A percentile compares a stretch with the other conserved stretches of the same genome.
These are phyloP conservation scores for Byssoonygena ceratinophila DNA, from an alignment of 2,329 filamentous ascomycete genomes.

Conservation along the genomic window DNA sequence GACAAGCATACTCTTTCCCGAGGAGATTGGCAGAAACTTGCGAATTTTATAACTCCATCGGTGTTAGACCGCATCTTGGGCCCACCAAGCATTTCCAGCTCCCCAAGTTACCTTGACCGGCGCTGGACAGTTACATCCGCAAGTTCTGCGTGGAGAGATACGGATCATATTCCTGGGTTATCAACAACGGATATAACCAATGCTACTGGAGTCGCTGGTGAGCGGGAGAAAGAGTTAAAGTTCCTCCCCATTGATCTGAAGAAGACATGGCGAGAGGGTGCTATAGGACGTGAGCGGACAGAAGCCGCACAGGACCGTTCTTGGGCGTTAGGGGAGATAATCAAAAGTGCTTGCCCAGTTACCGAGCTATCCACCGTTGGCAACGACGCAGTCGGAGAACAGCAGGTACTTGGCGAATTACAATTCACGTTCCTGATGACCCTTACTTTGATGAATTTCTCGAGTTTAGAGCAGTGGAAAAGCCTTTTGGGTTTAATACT, in stretches of 20 bases:
- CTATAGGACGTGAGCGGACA: constrained; percentile 51
- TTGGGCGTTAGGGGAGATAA: constrained; percentile 49
- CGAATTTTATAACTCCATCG: constrained; percentile 39
- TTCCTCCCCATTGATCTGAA: constrained; percentile 52
- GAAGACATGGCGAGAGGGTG: constrained; percentile 51
- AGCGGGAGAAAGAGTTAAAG: constrained; percentile 39
- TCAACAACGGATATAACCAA: constrained; percentile 19
- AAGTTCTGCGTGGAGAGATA: constrained; percentile 46
- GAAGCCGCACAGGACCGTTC: constrained; percentile 52
- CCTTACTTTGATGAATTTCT: constrained; percentile 54
- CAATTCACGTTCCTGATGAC: constrained; percentile 55
- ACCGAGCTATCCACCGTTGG: constrained; percentile 25
- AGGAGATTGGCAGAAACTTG: constrained; percentile 46
- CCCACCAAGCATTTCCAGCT: constrained; percentile 24
- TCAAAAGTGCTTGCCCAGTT: constrained; percentile 27
- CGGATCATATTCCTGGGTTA: constrained; percentile 52
- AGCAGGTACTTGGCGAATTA: constrained; percentile 46
- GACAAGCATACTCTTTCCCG: constrained; percentile 14
- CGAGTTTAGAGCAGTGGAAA: constrained; percentile 57
- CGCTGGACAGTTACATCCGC: constrained; percentile 49
- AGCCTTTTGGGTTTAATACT: constrained; percentile 47
- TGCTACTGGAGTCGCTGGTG: constrained; percentile 22
- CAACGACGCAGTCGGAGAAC: constrained; percentile 23
- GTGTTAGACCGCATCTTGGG: constrained; percentile 45
- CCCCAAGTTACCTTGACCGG: constrained; percentile 27